Evolutionary conservation across 495 filamentous ascomycete genomes (phyloP).

Genomic region (Neurospora pannonica): DNA sequence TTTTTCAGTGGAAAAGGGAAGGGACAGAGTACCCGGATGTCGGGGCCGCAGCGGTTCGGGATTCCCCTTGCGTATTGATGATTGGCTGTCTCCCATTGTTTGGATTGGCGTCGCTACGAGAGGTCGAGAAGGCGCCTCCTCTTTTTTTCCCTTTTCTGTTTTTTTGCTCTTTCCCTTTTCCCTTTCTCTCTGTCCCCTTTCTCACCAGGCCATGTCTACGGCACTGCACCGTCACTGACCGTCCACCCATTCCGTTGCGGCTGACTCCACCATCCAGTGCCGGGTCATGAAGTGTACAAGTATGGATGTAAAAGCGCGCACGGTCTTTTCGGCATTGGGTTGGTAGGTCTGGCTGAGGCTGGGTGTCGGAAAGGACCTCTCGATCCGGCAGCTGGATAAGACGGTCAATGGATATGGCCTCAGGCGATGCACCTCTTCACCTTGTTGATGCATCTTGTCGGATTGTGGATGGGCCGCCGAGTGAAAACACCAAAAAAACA

Average conservation of each 20-base stretch:
- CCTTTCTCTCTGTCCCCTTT: neutral
- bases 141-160: neutral
- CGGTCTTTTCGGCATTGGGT: neutral
- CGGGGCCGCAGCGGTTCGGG: neutral
- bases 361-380: neutral
- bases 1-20: neutral
- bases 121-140: neutral
- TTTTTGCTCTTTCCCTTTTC: neutral
- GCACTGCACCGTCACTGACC: neutral
- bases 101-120: neutral
- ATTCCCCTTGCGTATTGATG: neutral
- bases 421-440: neutral
- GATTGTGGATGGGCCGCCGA: neutral
- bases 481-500: neutral
- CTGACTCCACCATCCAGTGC: neutral
- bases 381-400: neutral
- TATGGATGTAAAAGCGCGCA: neutral
- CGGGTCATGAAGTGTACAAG: neutral
- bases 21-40: neutral
- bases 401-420: neutral
- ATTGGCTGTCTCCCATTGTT: neutral
- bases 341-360: neutral
- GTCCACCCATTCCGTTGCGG: neutral
- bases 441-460: neutral
- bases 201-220: neutral